Base-by-base conservation (phyloP, 2,329 filamentous ascomycete species). In the Thielaviopsis musarum region DNA sequence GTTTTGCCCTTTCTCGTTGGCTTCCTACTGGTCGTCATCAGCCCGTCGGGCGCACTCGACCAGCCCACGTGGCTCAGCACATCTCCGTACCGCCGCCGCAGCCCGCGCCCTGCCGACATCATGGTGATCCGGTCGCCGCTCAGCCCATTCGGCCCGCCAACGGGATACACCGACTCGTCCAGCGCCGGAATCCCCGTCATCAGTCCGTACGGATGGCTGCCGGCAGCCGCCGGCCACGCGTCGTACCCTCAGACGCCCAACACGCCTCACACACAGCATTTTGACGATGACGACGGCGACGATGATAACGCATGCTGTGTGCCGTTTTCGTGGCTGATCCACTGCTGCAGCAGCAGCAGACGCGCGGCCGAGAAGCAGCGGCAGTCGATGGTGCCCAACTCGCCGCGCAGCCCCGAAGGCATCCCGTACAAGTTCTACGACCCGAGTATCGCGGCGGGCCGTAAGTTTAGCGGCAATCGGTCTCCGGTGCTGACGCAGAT, bases 11-110 rank as follows among this genome's bases (percentile, higher is more conserved):
- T 76, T 17, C 48, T 72, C 3, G 66, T 69, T 9, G 66, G 66
- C 52, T 59, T 70, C 7, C 64, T 75, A 12, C 63, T 76, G 6
- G 68, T 69, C 1, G 56, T 68, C 1, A 66, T 70, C 30, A 70
- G 73, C 3, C 73, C 72, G 0, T 73, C 73, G 0, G 62, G 64
- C 6, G 71, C 70, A 0, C 75, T 76, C 55, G 70, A 71, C 2
- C 59, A 62, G 0, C 69, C 71, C 4, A 75, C 75, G 73, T 65
- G 66, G n/a, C 63, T 68, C 15, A 75, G 72, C 2, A 71, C 71
- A 1, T 69, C 72, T 1, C 61, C 57, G 15, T 63, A 63, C 52
- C 41, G 55, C 28, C 58, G 54, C 22, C 61, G 58, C 26, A 52
- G 55, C 21, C 19, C 21, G 6, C 55, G 55, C 24, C 54, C 60